Conservation (phyloP, 768 basidiomycete genomes). For the Tricholoma terreum region DNA sequence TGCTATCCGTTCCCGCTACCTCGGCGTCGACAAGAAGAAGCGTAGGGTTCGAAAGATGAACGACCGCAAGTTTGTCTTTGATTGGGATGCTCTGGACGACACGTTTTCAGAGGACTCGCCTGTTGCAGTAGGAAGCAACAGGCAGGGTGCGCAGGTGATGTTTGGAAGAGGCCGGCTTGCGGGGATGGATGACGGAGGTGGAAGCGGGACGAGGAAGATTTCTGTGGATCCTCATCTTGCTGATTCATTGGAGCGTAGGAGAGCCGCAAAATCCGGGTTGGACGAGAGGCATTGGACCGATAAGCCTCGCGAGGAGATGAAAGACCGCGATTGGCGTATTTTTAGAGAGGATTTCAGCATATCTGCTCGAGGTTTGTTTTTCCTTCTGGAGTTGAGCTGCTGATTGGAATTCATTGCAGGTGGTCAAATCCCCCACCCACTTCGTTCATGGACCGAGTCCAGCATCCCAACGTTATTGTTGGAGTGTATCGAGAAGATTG, state of each 20-base stretch:
- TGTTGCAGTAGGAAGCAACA: conserved; percentile 63
- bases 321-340: conserved; percentile 98
- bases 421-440: conserved; percentile 89
- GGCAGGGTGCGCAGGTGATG: conserved; percentile 85
- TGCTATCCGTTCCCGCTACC: conserved; percentile 88
- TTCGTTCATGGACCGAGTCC: conserved; percentile 91
- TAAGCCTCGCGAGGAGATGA: conserved; percentile 89
- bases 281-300: conserved; percentile 99
- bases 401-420: conserved; percentile 41
- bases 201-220: conserved; percentile 36
- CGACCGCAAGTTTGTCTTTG: conserved; percentile 97
- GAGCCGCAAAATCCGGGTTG: conserved; percentile 74
- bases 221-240: conserved; percentile 53
- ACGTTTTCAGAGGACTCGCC: conserved; percentile 80
- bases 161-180: conserved; percentile 82
- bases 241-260: conserved; percentile 79
- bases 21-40: conserved; percentile 93
- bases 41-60: conserved; percentile 93
- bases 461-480: conserved; percentile 75
- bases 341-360: conserved; percentile 99
- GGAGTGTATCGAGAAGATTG: conserved; percentile 84
- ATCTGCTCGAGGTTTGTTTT: conserved; percentile 71
- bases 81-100: conserved; percentile 97
- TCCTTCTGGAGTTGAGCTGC: neutral
- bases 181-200: conserved; percentile 81